phyloP scores from a whole-genome alignment of 2,329 filamentous ascomycete genomes.

The Cladosporium sp. region DNA sequence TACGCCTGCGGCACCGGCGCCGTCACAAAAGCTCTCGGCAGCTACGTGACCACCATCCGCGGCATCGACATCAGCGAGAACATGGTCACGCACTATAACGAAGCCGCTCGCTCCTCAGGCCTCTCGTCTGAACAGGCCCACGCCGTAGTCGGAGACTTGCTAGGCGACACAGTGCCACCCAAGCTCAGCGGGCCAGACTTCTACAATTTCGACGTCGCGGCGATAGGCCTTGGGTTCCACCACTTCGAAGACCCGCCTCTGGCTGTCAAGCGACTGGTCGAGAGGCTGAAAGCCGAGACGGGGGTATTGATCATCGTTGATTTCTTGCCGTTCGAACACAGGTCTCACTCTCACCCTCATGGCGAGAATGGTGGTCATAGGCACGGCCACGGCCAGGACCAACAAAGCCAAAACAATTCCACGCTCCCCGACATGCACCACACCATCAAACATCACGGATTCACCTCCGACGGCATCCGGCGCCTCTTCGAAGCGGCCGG shows the following conservation, averaged over 20 bases:
- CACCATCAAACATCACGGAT: conserved; percentile 39
- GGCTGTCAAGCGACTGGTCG: conserved; percentile 31
- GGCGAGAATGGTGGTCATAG: not conserved
- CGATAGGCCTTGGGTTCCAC: conserved; percentile 48
- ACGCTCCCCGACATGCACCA: conserved; percentile 29
- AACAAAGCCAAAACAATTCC: not conserved
- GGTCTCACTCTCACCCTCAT: not conserved
- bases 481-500: conserved; percentile 32
- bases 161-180: conserved; percentile 31
- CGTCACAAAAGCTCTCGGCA: conserved; percentile 34
- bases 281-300: conserved; percentile 30
- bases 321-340: conserved; percentile 29
- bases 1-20: conserved; percentile 39
- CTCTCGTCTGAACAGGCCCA: conserved; percentile 26
- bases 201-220: conserved; percentile 45
- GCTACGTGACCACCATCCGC: conserved; percentile 32
- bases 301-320: conserved; percentile 35
- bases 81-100: conserved; percentile 37
- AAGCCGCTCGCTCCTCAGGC: conserved; percentile 26
- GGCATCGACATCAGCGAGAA: conserved; percentile 36
- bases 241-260: conserved; percentile 40
- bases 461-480: conserved; percentile 29
- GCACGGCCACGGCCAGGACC: conserved; percentile 16
- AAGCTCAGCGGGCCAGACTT: conserved; percentile 34
- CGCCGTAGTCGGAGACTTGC: conserved; percentile 40